Evolutionary conservation across 1,284 basidiomycete species (phyloP).

Genomic region (Cryptococcus hybrid): DNA sequence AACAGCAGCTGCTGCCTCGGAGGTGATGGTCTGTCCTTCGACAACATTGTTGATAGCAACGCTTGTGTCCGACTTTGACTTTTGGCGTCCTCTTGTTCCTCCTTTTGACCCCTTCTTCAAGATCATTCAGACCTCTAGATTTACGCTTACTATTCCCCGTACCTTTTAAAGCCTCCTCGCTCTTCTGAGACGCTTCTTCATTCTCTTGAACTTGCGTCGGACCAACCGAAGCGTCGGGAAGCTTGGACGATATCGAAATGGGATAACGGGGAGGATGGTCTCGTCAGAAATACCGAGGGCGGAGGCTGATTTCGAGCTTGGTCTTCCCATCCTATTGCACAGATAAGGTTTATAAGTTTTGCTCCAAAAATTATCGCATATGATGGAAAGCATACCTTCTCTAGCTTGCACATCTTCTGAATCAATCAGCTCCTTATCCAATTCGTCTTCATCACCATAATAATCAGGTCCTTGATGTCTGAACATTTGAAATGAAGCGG

Average conservation of each 20-base stretch:
- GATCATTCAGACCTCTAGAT: constrained; percentile 6
- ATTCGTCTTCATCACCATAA: constrained; percentile 89
- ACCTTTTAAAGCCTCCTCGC: neutral
- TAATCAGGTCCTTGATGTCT: constrained; percentile 83
- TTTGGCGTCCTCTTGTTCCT: constrained; percentile 12
- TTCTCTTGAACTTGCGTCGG: neutral
- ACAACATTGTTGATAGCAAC: neutral
- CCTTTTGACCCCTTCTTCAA: neutral
- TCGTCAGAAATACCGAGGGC: constrained; percentile 14
- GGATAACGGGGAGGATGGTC: constrained; percentile 12
- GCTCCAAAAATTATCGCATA: neutral
- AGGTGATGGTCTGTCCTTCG: constrained; percentile 13
- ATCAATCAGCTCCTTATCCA: constrained; percentile 65
- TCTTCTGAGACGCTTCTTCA: neutral
- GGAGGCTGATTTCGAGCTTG: constrained; percentile 35
- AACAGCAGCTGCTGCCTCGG: constrained; percentile 12
- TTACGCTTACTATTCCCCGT: constrained; percentile 32
- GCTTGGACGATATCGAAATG: constrained; percentile 7
- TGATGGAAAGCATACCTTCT: constrained; percentile 57
- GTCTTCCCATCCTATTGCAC: constrained; percentile 67
- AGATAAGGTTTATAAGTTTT: neutral
- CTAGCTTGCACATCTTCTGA: constrained; percentile 72
- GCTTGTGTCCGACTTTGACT: constrained; percentile 3
- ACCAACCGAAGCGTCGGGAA: neutral
- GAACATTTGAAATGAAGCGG: constrained; percentile 83